Evolutionary conservation across 352 stramenopile species (phyloP).

Genomic region (Pythium periplocum): DNA sequence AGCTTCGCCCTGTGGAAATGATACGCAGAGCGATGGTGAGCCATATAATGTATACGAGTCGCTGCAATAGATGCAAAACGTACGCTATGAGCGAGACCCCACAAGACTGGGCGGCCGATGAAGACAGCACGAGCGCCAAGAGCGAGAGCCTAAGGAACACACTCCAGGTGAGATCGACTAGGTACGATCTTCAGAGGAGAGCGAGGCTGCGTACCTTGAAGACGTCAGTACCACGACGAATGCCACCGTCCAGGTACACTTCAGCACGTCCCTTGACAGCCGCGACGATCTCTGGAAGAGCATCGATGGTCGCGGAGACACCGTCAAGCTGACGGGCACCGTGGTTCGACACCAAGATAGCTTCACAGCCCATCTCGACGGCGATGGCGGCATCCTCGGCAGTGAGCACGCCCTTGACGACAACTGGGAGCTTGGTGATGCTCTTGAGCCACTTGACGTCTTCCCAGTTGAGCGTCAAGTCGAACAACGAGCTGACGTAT

Average conservation of each 20-base stretch:
- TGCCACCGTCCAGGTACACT: slow-evolving; percentile 93
- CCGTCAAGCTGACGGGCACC: slow-evolving; percentile 90
- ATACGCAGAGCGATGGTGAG: too few species aligned
- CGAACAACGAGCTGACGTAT: slow-evolving; percentile 86
- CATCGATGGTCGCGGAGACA: slow-evolving; percentile 89
- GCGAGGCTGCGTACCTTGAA: slow-evolving; percentile 74
- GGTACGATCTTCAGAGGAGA: too few species aligned
- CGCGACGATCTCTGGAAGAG: slow-evolving; percentile 85
- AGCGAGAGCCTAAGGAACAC: slow-evolving; percentile 62
- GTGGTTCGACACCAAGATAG: slow-evolving; percentile 93
- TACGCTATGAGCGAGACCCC: slow-evolving; percentile 89
- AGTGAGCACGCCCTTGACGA: slow-evolving; percentile 94
- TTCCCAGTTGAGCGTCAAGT: slow-evolving; percentile 92
- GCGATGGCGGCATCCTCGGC: slow-evolving; percentile 89
- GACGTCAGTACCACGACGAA: slow-evolving; percentile 93
- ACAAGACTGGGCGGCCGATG: slow-evolving; percentile 93
- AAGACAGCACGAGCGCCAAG: slow-evolving; percentile 93
- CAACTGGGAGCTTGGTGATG: slow-evolving; percentile 88
- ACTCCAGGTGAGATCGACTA: too few species aligned
- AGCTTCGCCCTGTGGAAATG: slow-evolving; percentile 53
- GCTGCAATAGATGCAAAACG: slow-evolving; percentile 2
- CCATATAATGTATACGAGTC: too few species aligned
- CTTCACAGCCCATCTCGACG: slow-evolving; percentile 87
- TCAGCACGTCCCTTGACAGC: slow-evolving; percentile 80
- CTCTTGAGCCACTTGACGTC: slow-evolving; percentile 91